These are phyloP conservation scores for Abrus pulchellus DNA, from an alignment of 306 rosid species.

Conservation along the genomic window DNA sequence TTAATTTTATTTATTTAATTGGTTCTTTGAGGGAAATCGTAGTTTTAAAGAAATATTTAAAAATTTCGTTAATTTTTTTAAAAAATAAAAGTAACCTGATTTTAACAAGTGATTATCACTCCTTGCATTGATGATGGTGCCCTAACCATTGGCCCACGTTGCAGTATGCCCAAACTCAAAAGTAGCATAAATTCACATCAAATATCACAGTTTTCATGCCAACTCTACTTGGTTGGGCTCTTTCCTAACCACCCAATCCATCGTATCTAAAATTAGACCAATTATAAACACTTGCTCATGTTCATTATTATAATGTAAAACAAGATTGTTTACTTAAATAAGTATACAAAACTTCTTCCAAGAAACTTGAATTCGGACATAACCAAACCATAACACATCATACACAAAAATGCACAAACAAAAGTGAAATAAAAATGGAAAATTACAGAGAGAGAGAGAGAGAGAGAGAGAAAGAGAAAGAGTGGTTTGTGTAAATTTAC, in stretches of 20 bases:
- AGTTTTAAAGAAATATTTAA: too few species aligned
- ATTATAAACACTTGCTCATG: background rate
- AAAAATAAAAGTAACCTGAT: too few species aligned
- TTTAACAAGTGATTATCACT: too few species aligned
- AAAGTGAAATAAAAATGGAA: background rate
- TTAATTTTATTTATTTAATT: too few species aligned
- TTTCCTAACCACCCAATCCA: background rate
- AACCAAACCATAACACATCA: conserved; percentile 5
- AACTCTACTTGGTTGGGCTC: background rate
- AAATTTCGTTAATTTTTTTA: too few species aligned
- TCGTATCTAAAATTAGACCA: background rate
- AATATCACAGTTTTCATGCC: background rate
- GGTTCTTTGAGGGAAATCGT: too few species aligned
- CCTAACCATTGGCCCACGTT: too few species aligned
- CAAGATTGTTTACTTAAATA: conserved; percentile 26
- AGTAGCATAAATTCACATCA: too few species aligned
- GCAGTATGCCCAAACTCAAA: too few species aligned
- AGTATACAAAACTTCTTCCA: background rate
- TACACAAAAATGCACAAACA: conserved; percentile 1
- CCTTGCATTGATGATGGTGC: too few species aligned
- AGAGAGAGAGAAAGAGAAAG: background rate
- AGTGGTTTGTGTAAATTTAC: conserved; percentile 31
- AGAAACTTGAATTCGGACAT: background rate
- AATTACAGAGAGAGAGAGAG: background rate
- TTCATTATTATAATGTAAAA: background rate